Percentiles rank a stretch among this genome's conserved stretches.
Evolutionary conservation across 495 filamentous ascomycete species (phyloP).

Genomic region (Apodospora peruviana): DNA sequence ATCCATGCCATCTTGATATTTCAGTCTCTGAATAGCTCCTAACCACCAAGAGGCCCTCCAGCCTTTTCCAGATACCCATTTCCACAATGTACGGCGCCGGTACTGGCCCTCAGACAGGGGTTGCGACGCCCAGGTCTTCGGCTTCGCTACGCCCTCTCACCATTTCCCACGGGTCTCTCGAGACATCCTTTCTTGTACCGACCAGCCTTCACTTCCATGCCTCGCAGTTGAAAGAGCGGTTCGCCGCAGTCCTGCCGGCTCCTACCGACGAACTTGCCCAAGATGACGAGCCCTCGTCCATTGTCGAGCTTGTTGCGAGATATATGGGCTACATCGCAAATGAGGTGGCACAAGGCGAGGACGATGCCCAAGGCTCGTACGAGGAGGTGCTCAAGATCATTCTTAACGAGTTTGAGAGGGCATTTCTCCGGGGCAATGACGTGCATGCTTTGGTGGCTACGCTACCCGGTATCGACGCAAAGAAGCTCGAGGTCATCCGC

Average conservation of each 20-base stretch:
- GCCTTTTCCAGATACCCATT: slow-evolving; percentile 18
- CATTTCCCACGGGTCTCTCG: slow-evolving; percentile 87
- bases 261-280: slow-evolving; percentile 95
- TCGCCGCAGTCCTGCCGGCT: slow-evolving; percentile 73
- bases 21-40: no score
- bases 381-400: slow-evolving; percentile 83
- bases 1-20: no score
- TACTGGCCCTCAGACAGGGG: slow-evolving; percentile 84
- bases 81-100: slow-evolving; percentile 75
- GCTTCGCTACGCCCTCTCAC: slow-evolving; percentile 85
- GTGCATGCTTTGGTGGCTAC: slow-evolving; percentile 83
- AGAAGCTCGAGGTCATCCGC: slow-evolving; percentile 80
- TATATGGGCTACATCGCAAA: slow-evolving; percentile 84
- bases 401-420: slow-evolving; percentile 91
- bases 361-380: slow-evolving; percentile 76
- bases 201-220: slow-evolving; percentile 94
- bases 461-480: slow-evolving; percentile 79
- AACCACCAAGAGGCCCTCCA: no score
- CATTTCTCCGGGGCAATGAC: slow-evolving; percentile 91
- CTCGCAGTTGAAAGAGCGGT: slow-evolving; percentile 81
- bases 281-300: slow-evolving; percentile 95
- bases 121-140: slow-evolving; percentile 85
- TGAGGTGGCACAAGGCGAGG: slow-evolving; percentile 86
- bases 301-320: slow-evolving; percentile 81
- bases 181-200: slow-evolving; percentile 89